Conservation (phyloP, 2,329 filamentous ascomycete species). For the Cytospora chrysosperma region DNA sequence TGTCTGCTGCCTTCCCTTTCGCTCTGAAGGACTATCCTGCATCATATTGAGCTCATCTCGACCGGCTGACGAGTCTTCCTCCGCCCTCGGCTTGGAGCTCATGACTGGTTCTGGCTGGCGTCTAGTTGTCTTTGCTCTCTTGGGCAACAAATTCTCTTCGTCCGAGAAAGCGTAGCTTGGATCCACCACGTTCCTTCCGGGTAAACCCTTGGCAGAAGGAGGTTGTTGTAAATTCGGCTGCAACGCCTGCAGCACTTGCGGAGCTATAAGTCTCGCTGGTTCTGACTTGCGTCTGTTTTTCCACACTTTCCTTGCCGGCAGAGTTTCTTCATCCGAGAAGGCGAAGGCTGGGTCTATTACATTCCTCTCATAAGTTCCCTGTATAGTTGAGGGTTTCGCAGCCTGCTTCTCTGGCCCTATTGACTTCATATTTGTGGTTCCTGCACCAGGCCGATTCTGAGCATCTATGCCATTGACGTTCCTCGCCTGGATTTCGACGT, state of each 20-base stretch:
- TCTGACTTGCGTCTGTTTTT: neutral
- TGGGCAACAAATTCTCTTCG: slow-evolving; percentile 34
- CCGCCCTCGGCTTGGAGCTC: neutral
- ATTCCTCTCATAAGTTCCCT: slow-evolving; percentile 20
- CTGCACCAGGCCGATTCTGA: no score
- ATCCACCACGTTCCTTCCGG: slow-evolving; percentile 27
- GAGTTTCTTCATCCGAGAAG: slow-evolving; percentile 38
- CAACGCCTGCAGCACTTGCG: neutral
- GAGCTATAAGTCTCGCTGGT: neutral
- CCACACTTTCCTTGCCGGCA: slow-evolving; percentile 21
- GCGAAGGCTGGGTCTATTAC: slow-evolving; percentile 29
- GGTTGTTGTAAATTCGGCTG: neutral
- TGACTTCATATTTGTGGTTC: neutral
- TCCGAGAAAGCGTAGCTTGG: slow-evolving; percentile 37
- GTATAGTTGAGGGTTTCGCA: neutral
- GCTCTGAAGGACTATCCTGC: neutral
- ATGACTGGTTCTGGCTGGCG: neutral
- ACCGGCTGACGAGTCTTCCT: neutral
- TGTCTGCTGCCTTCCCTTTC: no score
- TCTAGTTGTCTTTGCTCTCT: slow-evolving; percentile 1
- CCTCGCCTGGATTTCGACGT: slow-evolving; percentile 18
- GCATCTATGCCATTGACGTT: neutral
- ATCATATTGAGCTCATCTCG: neutral
- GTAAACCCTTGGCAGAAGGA: neutral
- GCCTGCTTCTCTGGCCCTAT: neutral